These are phyloP conservation scores for Rhizomucor pusillus DNA, from an alignment of 371 early-diverging fungal genomes.

Conservation along the genomic window DNA sequence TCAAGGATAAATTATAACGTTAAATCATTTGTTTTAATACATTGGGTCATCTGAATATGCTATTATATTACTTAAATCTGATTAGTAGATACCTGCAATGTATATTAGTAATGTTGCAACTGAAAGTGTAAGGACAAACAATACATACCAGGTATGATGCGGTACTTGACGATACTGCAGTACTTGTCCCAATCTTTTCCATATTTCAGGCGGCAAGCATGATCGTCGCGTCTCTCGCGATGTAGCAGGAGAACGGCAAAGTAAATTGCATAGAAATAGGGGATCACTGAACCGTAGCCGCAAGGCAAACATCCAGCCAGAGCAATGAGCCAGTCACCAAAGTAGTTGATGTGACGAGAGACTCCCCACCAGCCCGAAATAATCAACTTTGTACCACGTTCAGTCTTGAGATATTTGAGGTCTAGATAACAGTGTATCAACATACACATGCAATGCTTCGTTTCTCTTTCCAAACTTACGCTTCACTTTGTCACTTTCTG, in stretches of 20 bases:
- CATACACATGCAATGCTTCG: background rate
- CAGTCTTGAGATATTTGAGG: conserved; percentile 81
- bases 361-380: conserved; percentile 93
- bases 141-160: conserved; percentile 73
- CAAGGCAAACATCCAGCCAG: conserved; percentile 79
- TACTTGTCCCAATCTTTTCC: conserved; percentile 92
- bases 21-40: too few species aligned
- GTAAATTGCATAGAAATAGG: conserved; percentile 92
- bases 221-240: conserved; percentile 86
- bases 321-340: conserved; percentile 87
- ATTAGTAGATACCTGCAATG: too few species aligned
- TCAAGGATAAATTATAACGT: too few species aligned
- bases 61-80: too few species aligned
- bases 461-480: conserved; percentile 34
- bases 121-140: too few species aligned
- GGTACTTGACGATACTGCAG: conserved; percentile 77
- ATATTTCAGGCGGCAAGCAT: conserved; percentile 86
- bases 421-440: conserved; percentile 29
- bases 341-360: conserved; percentile 91
- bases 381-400: conserved; percentile 77
- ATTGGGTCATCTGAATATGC: too few species aligned
- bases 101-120: too few species aligned
- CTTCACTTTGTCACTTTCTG: conserved; percentile 61
- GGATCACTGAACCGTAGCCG: conserved; percentile 64
- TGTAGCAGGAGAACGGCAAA: conserved; percentile 87